Conservation (phyloP, 345 rosid genomes). For the Rhizophora apiculata region DNA sequence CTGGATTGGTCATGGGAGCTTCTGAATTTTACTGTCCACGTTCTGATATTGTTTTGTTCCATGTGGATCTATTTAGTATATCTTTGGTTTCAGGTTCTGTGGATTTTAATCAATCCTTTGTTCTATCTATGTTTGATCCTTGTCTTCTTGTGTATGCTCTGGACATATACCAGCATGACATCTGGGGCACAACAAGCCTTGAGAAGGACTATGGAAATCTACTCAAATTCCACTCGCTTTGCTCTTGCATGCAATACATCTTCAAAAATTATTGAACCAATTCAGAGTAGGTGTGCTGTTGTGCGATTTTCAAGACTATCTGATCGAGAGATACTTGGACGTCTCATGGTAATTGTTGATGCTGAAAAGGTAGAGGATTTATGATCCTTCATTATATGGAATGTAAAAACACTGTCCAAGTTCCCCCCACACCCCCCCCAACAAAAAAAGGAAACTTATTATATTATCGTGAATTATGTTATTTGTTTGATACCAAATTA, state of each 20-base stretch:
- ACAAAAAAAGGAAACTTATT: background rate
- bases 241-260: slow-evolving; percentile 95
- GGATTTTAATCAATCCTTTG: background rate
- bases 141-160: background rate
- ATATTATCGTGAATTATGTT: background rate
- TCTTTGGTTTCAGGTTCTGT: background rate
- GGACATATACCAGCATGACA: slow-evolving; percentile 62
- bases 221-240: slow-evolving; percentile 89
- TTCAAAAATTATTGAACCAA: slow-evolving; percentile 89
- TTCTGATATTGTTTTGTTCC: background rate
- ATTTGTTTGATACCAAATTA: background rate
- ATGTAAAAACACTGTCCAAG: background rate
- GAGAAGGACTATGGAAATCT: slow-evolving; percentile 95
- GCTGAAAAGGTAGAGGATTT: slow-evolving; percentile 65
- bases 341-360: slow-evolving; percentile 81
- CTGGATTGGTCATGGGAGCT: background rate
- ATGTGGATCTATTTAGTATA: background rate
- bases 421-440: too few relatives aligned
- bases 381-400: background rate
- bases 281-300: slow-evolving; percentile 97
- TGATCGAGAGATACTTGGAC: slow-evolving; percentile 86
- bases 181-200: slow-evolving; percentile 98
- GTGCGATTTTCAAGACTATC: slow-evolving; percentile 93
- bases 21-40: background rate
- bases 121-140: background rate